Percentiles rank a stretch among this genome's conserved stretches.
Conservation (phyloP, 2,329 filamentous ascomycete species). For the Fusarium temperatum region DNA sequence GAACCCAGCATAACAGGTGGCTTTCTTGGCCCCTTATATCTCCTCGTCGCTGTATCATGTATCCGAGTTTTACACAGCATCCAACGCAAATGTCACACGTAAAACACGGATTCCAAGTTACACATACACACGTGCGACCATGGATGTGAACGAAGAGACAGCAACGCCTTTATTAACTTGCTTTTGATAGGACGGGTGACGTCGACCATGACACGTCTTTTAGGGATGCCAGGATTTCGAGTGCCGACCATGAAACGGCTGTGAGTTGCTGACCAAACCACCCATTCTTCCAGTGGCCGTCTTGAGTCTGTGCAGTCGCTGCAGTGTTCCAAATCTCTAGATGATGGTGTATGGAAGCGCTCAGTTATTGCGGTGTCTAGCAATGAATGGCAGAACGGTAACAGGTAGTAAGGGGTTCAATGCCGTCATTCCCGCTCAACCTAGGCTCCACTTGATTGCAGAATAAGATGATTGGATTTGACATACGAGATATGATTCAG, state of each 20-base stretch:
- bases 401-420: conserved; percentile 6
- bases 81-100: neutral
- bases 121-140: conserved; percentile 6
- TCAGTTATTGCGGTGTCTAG: conserved; percentile 7
- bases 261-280: neutral
- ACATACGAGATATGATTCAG: neutral
- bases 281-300: neutral
- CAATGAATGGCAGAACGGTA: neutral
- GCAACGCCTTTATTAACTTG: neutral
- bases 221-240: neutral
- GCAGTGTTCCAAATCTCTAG: neutral
- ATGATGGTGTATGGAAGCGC: neutral
- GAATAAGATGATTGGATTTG: neutral
- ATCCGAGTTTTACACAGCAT: neutral
- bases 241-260: neutral
- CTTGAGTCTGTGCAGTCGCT: neutral
- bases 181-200: conserved; percentile 17
- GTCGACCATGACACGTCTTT: conserved; percentile 16
- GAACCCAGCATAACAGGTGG: neutral
- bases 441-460: conserved; percentile 23
- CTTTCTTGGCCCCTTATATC: neutral
- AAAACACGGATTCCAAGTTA: neutral
- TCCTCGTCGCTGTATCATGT: neutral
- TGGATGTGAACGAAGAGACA: conserved; percentile 2
- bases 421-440: conserved; percentile 24